These are phyloP conservation scores for Diospyros lotus DNA, from an alignment of 148 eudicot genomes.

Conservation along the genomic window DNA sequence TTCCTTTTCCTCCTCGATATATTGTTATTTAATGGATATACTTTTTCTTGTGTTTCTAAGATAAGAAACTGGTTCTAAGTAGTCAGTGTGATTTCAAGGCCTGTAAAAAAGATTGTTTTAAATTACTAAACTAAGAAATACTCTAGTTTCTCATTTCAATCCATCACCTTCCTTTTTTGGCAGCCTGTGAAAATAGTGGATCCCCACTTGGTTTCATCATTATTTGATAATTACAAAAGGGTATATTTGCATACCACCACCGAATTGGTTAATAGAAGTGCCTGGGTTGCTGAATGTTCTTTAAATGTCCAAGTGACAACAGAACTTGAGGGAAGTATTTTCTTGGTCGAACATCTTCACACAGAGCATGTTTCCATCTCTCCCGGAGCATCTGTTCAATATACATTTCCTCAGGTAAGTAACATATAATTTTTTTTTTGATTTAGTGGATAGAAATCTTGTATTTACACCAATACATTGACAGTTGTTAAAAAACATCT, in stretches of 20 bases:
- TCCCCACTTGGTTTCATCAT: slow-evolving; percentile 94
- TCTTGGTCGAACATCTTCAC: slow-evolving; percentile 73
- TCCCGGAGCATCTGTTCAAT: slow-evolving; percentile 59
- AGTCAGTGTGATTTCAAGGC: background rate
- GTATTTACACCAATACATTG: background rate
- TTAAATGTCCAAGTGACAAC: slow-evolving; percentile 70
- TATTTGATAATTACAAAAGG: slow-evolving; percentile 77
- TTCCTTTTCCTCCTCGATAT: background rate
- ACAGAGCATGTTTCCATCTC: slow-evolving; percentile 67
- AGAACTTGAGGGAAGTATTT: slow-evolving; percentile 60
- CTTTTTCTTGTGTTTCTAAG: background rate
- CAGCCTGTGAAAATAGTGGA: slow-evolving; percentile 96
- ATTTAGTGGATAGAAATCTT: background rate
- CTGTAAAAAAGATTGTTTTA: background rate
- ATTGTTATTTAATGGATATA: background rate
- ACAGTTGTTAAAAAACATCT: background rate
- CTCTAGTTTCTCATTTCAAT: slow-evolving; percentile 14
- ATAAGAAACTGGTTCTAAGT: background rate
- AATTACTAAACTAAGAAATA: background rate
- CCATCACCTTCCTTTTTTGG: slow-evolving; percentile 23
- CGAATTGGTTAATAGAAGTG: slow-evolving; percentile 75
- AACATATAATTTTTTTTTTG: slow-evolving; percentile 7
- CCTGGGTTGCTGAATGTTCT: slow-evolving; percentile 67
- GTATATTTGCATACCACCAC: slow-evolving; percentile 72
- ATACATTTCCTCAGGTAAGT: slow-evolving; percentile 83